A percentile compares a stretch with the other conserved stretches of the same genome.
Evolutionary conservation across 225 moss, liverwort and hornwort genomes (phyloP).

Genomic region (Anthoceros angustus): DNA sequence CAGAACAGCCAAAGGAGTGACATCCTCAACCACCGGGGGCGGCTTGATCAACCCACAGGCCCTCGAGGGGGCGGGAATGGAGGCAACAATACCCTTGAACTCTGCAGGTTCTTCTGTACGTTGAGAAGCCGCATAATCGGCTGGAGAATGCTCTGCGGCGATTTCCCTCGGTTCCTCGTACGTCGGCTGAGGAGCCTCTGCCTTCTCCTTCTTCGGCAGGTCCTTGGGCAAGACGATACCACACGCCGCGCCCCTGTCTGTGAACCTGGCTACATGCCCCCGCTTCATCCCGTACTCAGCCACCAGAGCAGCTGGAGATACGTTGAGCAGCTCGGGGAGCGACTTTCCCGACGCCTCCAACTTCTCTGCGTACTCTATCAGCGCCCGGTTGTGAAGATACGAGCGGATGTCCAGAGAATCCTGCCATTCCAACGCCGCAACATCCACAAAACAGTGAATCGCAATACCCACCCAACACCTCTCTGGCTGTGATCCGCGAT

Average conservation of each 20-base stretch:
- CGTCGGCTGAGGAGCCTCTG: constrained; percentile 15
- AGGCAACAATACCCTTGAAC: constrained; percentile 42
- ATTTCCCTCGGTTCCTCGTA: neutral
- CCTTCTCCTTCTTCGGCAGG: constrained; percentile 39
- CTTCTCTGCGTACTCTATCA: constrained; percentile 73
- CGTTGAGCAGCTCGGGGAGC: constrained; percentile 45
- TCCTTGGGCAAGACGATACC: constrained; percentile 44
- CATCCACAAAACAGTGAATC: neutral
- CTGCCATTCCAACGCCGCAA: constrained; percentile 17
- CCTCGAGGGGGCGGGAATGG: constrained; percentile 21
- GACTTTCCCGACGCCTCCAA: constrained; percentile 53
- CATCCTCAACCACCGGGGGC: constrained; percentile 23
- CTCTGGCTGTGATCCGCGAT: neutral
- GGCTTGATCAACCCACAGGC: constrained; percentile 54
- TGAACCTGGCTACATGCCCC: constrained; percentile 73
- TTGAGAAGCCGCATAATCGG: constrained; percentile 5
- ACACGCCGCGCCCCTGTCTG: constrained; percentile 50
- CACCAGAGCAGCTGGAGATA: constrained; percentile 28
- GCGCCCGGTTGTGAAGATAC: constrained; percentile 56
- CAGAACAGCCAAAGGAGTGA: constrained; percentile 46
- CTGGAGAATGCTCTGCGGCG: constrained; percentile 12
- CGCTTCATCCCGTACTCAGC: constrained; percentile 57
- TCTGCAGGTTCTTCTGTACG: constrained; percentile 6
- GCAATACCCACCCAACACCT: neutral
- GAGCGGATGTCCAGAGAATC: constrained; percentile 65